Conservation (phyloP, 208 protist species). For the Wallacemonas collosoma region DNA sequence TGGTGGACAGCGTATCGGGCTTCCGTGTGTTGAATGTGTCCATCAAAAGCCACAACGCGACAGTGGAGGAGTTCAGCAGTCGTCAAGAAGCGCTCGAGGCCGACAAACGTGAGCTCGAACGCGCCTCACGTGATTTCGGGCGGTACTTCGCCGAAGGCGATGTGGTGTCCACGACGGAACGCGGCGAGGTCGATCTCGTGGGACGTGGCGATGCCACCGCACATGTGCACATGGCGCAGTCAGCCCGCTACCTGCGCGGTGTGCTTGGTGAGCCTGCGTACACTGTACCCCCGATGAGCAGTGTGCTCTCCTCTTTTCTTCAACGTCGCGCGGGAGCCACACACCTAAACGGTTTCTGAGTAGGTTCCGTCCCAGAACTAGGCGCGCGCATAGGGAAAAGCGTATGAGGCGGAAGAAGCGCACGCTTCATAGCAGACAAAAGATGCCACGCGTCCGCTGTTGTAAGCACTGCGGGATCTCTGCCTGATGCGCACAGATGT, state of each 20-base stretch:
- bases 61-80: slow-evolving; percentile 29
- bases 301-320: slow-evolving; percentile 70
- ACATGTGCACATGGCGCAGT: slow-evolving; percentile 29
- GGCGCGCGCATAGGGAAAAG: too few relatives aligned
- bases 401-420: too few relatives aligned
- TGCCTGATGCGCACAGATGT: slow-evolving; percentile 3
- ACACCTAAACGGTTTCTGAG: too few relatives aligned
- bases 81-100: background rate
- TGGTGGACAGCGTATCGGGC: slow-evolving; percentile 57
- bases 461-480: too few relatives aligned
- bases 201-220: slow-evolving; percentile 11
- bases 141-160: slow-evolving; percentile 17
- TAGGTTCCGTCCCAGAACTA: too few relatives aligned
- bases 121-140: slow-evolving; percentile 4
- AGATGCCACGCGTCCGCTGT: too few relatives aligned
- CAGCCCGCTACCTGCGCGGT: slow-evolving; percentile 48
- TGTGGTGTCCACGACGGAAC: slow-evolving; percentile 5
- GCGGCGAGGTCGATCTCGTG: slow-evolving; percentile 26
- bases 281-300: slow-evolving; percentile 75
- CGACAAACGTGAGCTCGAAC: background rate
- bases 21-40: slow-evolving; percentile 60
- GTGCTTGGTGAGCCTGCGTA: slow-evolving; percentile 77
- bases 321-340: slow-evolving; percentile 22
- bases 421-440: too few relatives aligned
- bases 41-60: background rate